Evolutionary conservation across 495 filamentous ascomycete genomes (phyloP).

Genomic region (Aspergillus funiculosus): DNA sequence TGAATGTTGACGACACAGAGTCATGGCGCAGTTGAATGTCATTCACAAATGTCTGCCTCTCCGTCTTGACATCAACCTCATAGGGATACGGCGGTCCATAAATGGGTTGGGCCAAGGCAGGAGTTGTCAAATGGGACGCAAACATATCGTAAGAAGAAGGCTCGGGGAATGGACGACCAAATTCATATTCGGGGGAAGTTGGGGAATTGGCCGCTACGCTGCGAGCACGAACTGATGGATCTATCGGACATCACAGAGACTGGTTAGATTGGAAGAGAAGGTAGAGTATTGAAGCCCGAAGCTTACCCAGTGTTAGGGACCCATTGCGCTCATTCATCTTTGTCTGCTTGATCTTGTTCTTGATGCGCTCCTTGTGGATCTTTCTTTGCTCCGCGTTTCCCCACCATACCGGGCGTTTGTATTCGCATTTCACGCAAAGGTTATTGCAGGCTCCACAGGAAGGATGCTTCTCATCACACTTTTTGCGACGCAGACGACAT

Average conservation of each 20-base stretch:
- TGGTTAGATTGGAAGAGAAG: constrained; percentile 4
- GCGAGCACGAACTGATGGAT: constrained; percentile 18
- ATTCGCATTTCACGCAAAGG: constrained; percentile 82
- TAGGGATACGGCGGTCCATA: constrained; percentile 60
- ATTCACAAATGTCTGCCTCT: constrained; percentile 90
- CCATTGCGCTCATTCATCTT: constrained; percentile 81
- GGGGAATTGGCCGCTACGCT: constrained; percentile 48
- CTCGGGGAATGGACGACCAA: constrained; percentile 54
- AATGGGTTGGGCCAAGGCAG: constrained; percentile 25
- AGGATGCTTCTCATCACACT: constrained; percentile 91
- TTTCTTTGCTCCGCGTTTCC: constrained; percentile 79
- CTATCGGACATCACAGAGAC: constrained; percentile 7
- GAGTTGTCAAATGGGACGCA: constrained; percentile 45
- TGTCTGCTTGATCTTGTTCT: constrained; percentile 94
- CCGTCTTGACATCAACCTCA: constrained; percentile 93
- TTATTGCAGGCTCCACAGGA: constrained; percentile 85
- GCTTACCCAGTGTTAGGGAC: constrained; percentile 34
- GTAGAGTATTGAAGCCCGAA: background rate
- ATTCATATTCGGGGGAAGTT: constrained; percentile 65
- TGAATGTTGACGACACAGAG: constrained; percentile 82
- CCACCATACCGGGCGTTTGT: constrained; percentile 97
- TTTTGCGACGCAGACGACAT: constrained; percentile 90
- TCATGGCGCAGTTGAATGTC: constrained; percentile 78
- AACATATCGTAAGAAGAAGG: constrained; percentile 55
- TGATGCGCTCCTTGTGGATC: constrained; percentile 88